Base-by-base conservation (phyloP, 2,329 filamentous ascomycete species). In the Phyllosticta citriasiana region DNA sequence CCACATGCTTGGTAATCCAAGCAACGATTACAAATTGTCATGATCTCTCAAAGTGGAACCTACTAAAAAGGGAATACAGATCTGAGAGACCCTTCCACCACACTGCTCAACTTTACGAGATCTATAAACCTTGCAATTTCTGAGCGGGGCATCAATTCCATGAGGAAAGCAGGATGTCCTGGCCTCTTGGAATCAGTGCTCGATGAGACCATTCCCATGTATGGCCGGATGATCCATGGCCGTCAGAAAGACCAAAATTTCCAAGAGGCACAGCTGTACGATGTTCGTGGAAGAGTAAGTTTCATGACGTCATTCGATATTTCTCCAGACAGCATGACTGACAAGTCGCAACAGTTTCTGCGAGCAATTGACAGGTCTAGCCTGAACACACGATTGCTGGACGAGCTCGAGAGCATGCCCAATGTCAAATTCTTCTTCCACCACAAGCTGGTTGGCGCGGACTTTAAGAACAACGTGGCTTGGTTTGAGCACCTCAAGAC, bases 61-160 rank as follows among this genome's bases (percentile, higher is more conserved):
- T 52, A 53, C 60, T 58, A 25, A 58, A 25, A n/a, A 51, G 33
- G 25, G 16, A 69, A 64, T 35, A 57, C 65, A 97, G 94, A 99
- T 77, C 85, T 97, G 56, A 86, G 94, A 51, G 86, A 95, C 72
- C 86, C 88, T 2, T 82, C 84, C 2, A 96, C 89, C 0, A 85
- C 86, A 30, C 92, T 93, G 2, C 80, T 97, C 64, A 97, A 97
- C 75, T 97, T 97, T 71, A 96, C 92, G 63, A 96, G 91, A 73
- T 97, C 94, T n/a, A 99, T 99, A 79, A 99, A 99, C 71, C 78
- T 99, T 60, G 93, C 94, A 24, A 80, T 99, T 0, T 97, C 94
- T 0, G 92, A 97, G 72, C 86, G 94, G 62, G 94, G 94, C 33
- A 92, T 97, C 72, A 89, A 94, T 73, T 89, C 93, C 24, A 87